These are phyloP conservation scores for Colletotrichum godetiae DNA, from an alignment of 2,329 filamentous ascomycete genomes.

Conservation along the genomic window DNA sequence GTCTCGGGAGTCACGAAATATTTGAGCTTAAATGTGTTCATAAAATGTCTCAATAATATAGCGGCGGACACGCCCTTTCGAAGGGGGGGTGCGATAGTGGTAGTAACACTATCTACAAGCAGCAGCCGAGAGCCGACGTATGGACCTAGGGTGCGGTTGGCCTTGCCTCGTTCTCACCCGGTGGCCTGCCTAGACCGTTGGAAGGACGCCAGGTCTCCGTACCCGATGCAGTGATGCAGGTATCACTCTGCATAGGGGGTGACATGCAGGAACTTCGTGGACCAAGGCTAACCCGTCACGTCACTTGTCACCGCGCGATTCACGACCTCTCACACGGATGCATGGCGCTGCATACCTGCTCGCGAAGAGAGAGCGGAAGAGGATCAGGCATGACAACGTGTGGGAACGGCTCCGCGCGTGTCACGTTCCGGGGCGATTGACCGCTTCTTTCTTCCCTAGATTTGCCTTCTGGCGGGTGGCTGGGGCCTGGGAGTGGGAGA, in stretches of 20 bases:
- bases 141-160: constrained; percentile 7
- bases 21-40: constrained; percentile 1
- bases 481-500: constrained; percentile 7
- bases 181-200: not conserved
- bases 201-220: not conserved
- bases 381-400: not conserved
- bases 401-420: constrained; percentile 8
- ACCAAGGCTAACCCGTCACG: constrained; percentile 25
- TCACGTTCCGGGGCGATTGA: constrained; percentile 13
- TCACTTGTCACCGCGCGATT: constrained; percentile 28
- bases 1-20: not conserved
- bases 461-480: constrained; percentile 13
- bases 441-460: constrained; percentile 20
- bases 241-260: constrained; percentile 27
- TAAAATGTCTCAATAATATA: not conserved
- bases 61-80: not conserved
- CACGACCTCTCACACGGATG: constrained; percentile 3
- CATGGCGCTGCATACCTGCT: constrained; percentile 12
- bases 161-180: not conserved
- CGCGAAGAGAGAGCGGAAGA: not conserved
- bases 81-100: not conserved
- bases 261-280: constrained; percentile 5
- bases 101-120: not conserved
- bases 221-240: constrained; percentile 12
- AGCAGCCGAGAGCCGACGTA: constrained; percentile 4